phyloP scores from a whole-genome alignment of 768 basidiomycete genomes.

The Wakefieldia striispora region DNA sequence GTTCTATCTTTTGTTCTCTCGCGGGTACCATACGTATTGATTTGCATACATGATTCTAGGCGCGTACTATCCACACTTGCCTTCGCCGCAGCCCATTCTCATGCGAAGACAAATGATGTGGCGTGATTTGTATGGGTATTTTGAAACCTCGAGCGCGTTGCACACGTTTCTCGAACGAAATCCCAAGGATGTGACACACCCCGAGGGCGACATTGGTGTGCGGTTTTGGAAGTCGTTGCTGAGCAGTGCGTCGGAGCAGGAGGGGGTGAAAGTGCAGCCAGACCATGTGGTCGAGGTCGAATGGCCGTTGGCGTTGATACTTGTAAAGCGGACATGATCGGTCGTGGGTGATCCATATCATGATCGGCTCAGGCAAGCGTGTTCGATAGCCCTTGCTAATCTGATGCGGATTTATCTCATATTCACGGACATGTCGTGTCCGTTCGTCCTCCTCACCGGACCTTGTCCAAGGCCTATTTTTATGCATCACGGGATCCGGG shows the following conservation, averaged over 20 bases:
- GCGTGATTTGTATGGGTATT: conserved; percentile 63
- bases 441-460: neutral
- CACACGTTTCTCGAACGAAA: conserved; percentile 63
- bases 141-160: conserved; percentile 69
- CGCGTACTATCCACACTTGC: conserved; percentile 37
- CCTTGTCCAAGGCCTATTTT: no score
- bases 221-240: conserved; percentile 60
- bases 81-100: conserved; percentile 42
- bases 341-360: neutral
- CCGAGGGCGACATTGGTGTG: conserved; percentile 62
- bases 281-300: conserved; percentile 38
- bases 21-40: no score
- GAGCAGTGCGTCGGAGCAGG: conserved; percentile 34
- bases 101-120: conserved; percentile 63
- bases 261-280: conserved; percentile 7
- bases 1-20: neutral
- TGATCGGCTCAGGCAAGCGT: no score
- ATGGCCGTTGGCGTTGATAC: conserved; percentile 41
- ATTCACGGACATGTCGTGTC: no score
- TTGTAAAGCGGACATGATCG: conserved; percentile 11
- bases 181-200: conserved; percentile 49
- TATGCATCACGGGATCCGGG: neutral
- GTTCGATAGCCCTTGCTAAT: neutral
- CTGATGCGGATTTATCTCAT: neutral
- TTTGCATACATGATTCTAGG: conserved; percentile 23